A percentile compares a stretch with the other conserved stretches of the same genome.
These are phyloP conservation scores for Neofusicoccum cordaticola DNA, from an alignment of 2,329 filamentous ascomycete genomes.

Conservation along the genomic window DNA sequence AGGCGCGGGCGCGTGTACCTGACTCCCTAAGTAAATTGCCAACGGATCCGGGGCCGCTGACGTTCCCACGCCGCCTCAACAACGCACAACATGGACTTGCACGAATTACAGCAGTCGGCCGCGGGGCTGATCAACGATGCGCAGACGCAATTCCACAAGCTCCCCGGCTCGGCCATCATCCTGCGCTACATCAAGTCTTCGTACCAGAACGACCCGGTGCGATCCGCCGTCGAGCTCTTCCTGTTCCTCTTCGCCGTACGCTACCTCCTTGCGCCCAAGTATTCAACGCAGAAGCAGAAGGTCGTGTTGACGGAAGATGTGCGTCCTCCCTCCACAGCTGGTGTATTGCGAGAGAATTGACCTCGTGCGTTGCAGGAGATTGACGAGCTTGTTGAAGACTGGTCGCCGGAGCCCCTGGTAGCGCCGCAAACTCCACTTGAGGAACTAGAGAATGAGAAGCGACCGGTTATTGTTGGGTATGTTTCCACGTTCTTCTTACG, in stretches of 20 bases:
- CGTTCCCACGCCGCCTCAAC: constrained; percentile 1
- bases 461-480: constrained; percentile 86
- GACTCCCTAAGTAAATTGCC: constrained; percentile 6
- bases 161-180: constrained; percentile 91
- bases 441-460: constrained; percentile 75
- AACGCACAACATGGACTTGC: constrained; percentile 51
- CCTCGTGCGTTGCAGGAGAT: constrained; percentile 63
- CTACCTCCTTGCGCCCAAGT: constrained; percentile 87
- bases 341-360: not conserved
- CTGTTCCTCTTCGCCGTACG: constrained; percentile 93
- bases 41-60: not conserved
- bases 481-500: constrained; percentile 19
- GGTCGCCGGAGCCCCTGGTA: constrained; percentile 91
- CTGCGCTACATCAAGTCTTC: constrained; percentile 94
- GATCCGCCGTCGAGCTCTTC: constrained; percentile 88
- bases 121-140: constrained; percentile 55
- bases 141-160: constrained; percentile 72
- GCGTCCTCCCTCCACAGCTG: not conserved
- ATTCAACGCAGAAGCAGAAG: constrained; percentile 86
- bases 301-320: constrained; percentile 80
- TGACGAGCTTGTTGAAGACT: constrained; percentile 93
- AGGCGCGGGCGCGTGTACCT: not conserved
- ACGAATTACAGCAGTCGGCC: constrained; percentile 54
- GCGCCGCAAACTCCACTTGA: constrained; percentile 70
- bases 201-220: constrained; percentile 94